Conservation (phyloP, 176 grass and related monocot species). For the Hyparrhenia diplandra region DNA sequence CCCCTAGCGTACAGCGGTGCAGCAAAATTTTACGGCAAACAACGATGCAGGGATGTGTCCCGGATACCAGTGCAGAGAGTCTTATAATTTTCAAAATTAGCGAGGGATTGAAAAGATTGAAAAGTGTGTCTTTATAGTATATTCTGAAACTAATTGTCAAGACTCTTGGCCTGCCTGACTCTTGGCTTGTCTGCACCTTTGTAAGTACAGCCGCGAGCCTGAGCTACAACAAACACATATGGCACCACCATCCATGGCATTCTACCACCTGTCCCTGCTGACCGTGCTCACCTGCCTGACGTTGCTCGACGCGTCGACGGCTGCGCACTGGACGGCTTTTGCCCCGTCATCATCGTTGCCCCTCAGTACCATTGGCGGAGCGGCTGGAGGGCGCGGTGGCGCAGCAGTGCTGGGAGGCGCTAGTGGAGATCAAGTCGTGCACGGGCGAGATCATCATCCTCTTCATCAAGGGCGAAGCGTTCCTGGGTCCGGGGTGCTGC, state of each 20-base stretch:
- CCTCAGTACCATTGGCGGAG: neutral
- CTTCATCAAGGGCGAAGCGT: conserved; percentile 70
- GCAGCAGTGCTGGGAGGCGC: conserved; percentile 63
- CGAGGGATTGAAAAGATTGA: too few relatives aligned
- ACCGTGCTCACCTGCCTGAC: conserved; percentile 2
- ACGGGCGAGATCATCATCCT: conserved; percentile 78
- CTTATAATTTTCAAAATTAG: too few relatives aligned
- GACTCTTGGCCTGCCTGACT: neutral
- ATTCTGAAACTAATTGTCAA: neutral
- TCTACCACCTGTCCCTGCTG: neutral
- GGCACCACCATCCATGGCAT: conserved; percentile 29
- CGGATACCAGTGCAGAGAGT: too few relatives aligned
- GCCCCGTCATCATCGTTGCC: neutral
- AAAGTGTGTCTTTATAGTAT: neutral
- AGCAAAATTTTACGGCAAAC: too few relatives aligned
- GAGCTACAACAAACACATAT: neutral
- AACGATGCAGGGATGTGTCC: too few relatives aligned
- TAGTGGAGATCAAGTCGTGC: conserved; percentile 67
- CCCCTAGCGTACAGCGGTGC: too few relatives aligned
- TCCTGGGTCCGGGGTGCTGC: conserved; percentile 62
- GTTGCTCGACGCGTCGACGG: neutral
- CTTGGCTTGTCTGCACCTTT: too few relatives aligned
- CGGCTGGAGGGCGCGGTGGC: conserved; percentile 33
- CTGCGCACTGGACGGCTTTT: neutral
- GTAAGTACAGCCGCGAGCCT: neutral